Conservation (phyloP, 768 basidiomycete genomes). For the Boletus vermiculosoides region DNA sequence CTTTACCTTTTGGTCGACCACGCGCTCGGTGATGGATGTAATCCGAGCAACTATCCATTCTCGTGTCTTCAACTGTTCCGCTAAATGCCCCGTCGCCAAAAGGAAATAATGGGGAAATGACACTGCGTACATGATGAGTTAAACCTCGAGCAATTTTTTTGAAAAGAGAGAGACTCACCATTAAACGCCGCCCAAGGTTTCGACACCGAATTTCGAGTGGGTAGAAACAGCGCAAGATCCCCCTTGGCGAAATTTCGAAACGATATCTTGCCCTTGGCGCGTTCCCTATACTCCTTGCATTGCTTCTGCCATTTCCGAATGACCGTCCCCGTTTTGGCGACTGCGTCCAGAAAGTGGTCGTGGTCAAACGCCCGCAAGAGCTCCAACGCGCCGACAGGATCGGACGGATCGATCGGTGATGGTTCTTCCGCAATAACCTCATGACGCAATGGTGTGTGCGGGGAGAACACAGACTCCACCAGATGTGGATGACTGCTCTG, state of each 20-base stretch:
- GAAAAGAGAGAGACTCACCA: conserved; percentile 47
- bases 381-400: conserved; percentile 69
- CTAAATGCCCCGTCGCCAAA: conserved; percentile 79
- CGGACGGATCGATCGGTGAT: conserved; percentile 74
- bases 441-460: conserved; percentile 46
- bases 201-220: conserved; percentile 89
- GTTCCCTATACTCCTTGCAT: conserved; percentile 92
- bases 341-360: conserved; percentile 79
- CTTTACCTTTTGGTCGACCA: conserved; percentile 73
- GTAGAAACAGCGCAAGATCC: conserved; percentile 92
- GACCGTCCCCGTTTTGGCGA: conserved; percentile 78
- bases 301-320: conserved; percentile 98
- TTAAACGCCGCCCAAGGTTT: conserved; percentile 99
- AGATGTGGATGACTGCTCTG: conserved; percentile 33
- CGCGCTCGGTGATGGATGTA: conserved; percentile 80
- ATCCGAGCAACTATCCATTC: conserved; percentile 97
- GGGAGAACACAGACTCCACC: conserved; percentile 50
- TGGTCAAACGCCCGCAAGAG: conserved; percentile 74
- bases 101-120: conserved; percentile 98
- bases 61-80: conserved; percentile 83
- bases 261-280: conserved; percentile 95
- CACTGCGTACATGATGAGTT: conserved; percentile 45
- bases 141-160: neutral
- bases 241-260: conserved; percentile 95
- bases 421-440: conserved; percentile 59